Base-by-base conservation (phyloP, 2,329 filamentous ascomycete genomes). In the Phyllosticta paracitricarpa region DNA sequence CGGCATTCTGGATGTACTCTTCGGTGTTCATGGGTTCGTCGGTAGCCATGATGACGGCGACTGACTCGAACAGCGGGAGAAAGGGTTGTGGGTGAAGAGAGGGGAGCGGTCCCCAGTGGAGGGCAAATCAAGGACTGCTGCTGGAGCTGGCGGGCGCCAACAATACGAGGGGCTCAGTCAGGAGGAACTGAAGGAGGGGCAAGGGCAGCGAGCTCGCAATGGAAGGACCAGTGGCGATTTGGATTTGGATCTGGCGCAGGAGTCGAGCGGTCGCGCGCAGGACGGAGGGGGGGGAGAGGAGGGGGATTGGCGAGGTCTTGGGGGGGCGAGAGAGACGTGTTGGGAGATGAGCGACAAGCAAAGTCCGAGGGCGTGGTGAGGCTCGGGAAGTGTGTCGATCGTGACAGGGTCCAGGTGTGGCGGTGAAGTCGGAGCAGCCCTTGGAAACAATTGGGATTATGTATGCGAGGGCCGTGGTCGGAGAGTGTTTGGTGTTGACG, bases 1-100 rank as follows among this genome's bases (percentile, higher is more conserved):
- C 88, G 69, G 90, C 89, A 84, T 91, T 93, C 79, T 96, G 91
- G 72, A 97, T 72, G 69, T 79, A 79, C 54, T 72, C 68, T 66
- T 76, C 75, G 67, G 75, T 72, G 64, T 69, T 64, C 25, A 61
- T 61, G 68, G 71, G 69, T 61, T 67, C 66, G 55, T 68, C 69
- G 67, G 67, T 70, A 30, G 73, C 71, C 72, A 74, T 74, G 65
- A 55, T 68, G 69, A 68, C 53, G 51, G 58, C 53, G 56, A 54
- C 24, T 33, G 24, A n/a, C 24, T 26, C 24, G 28, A 28, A 26
- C 17, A 25, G 19, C 25, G 52, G 22, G 14, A 8, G 14, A 14
- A 4, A 25, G n/a, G n/a, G 55, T 48, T 25, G 55, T 19, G 22
- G 55, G 54, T 26, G 25, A 24, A 54, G 22, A 51, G 25, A 53